Conservation (phyloP, 225 moss, liverwort and hornwort species). For the Sphagnum tenellum region DNA sequence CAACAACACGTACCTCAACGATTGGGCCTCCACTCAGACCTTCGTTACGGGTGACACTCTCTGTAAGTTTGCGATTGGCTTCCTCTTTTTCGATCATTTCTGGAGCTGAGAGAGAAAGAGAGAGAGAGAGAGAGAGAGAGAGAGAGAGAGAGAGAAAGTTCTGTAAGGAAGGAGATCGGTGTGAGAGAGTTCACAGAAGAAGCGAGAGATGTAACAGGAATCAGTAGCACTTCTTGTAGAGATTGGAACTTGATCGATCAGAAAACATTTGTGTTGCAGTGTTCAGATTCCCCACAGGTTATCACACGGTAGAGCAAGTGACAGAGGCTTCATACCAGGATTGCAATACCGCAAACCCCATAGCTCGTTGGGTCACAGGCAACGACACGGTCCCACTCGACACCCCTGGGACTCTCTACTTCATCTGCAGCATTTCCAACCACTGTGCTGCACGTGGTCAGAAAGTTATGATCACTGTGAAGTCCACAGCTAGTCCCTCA, state of each 20-base stretch:
- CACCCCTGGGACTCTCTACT: slow-evolving; percentile 10
- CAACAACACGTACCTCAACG: neutral
- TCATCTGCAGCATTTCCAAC: slow-evolving; percentile 12
- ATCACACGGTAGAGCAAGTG: slow-evolving; percentile 16
- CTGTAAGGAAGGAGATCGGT: neutral
- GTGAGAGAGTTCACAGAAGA: no score
- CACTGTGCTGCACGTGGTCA: slow-evolving; percentile 9
- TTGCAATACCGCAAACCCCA: slow-evolving; percentile 1
- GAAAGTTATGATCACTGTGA: slow-evolving; percentile 7
- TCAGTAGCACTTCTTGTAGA: neutral
- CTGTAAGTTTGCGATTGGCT: slow-evolving; percentile 1
- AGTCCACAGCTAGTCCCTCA: no score
- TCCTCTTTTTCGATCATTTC: neutral
- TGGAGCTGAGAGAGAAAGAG: neutral
- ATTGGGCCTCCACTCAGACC: slow-evolving; percentile 1
- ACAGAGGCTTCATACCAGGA: slow-evolving; percentile 1
- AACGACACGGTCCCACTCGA: slow-evolving; percentile 5
- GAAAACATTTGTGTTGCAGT: slow-evolving; percentile 9
- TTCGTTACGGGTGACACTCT: slow-evolving; percentile 2
- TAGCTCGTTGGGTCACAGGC: neutral
- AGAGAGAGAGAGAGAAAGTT: neutral
- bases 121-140: neutral
- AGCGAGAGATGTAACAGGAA: no score
- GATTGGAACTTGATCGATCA: neutral
- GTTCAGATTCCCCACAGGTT: slow-evolving; percentile 8